Base-by-base conservation (phyloP, 2,329 filamentous ascomycete species). In the Aureobasidium vineae region DNA sequence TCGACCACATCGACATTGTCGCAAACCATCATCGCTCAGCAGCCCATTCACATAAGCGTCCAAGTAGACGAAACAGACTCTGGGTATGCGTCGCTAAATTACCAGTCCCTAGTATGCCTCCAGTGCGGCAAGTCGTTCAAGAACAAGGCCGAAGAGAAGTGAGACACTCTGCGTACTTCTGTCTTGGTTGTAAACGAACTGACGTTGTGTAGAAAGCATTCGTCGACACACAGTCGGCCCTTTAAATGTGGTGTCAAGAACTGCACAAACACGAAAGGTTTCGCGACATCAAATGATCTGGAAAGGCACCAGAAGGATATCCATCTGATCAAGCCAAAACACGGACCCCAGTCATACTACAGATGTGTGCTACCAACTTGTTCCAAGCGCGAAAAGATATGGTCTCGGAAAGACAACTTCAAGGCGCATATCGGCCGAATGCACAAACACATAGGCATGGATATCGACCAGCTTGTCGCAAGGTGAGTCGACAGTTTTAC, bases 371-470 rank as follows among this genome's bases (percentile, higher is more conserved):
- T 84, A 6, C 77, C 77, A 7, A 72, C 78, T 26, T 92, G 89
- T 72, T 80, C 78, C 28, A 84, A 80, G 28, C 87, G 81, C 68
- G 79, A 79, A 1, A 96, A 96, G 75, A 79, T 83, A 41, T 97
- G 91, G 91, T 89, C 90, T 0, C 85, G 93, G 26, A 81, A 88
- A 60, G 93, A 97, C 76, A 97, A 97, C 73, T 97, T 97, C 75
- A 88, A 88, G 68, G 86, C 89, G 41, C 93, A 97, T 74, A 82
- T 96, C 53, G 81, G 79, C 59, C 85, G 88, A 13, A 86, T 91
- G 72, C 92, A 97, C 74, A 68, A 63, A 53, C 59, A 49, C 21
- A 26, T 66, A 56, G 67, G 33, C 15, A 41, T 64, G 16, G 49
- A 64, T 8, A 23, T 54, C 8, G 61, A 64, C 49, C 61, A 49